A percentile compares a stretch with the other conserved stretches of the same genome.
These are phyloP conservation scores for Meyerozyma elateridarum DNA, from an alignment of 1,139 yeast genomes.

Conservation along the genomic window DNA sequence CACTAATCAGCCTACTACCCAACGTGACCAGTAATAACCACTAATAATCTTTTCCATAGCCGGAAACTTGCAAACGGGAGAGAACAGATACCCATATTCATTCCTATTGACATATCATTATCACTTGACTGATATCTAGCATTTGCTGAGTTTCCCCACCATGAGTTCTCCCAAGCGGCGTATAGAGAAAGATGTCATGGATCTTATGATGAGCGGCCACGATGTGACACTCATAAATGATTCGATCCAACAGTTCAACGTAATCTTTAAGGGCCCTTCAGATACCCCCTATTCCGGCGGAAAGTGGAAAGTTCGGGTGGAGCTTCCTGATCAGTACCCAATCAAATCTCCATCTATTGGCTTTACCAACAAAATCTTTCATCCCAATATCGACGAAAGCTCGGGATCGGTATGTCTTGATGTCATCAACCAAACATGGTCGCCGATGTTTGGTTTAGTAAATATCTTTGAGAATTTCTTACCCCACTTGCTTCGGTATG, in stretches of 20 bases:
- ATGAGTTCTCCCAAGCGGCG: conserved; percentile 80
- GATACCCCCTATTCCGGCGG: conserved; percentile 93
- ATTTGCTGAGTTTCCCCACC: too few species aligned
- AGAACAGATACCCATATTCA: too few species aligned
- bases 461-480: conserved; percentile 91
- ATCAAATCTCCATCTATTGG: conserved; percentile 96
- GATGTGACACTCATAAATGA: conserved; percentile 84
- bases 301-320: conserved; percentile 87
- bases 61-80: too few species aligned
- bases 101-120: too few species aligned
- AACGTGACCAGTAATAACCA: too few species aligned
- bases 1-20: too few species aligned
- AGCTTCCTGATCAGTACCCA: conserved; percentile 93
- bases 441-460: conserved; percentile 91
- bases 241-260: conserved; percentile 86
- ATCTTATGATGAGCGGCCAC: conserved; percentile 91
- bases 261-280: conserved; percentile 80
- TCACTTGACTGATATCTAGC: too few species aligned
- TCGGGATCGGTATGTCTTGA: conserved; percentile 95
- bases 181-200: conserved; percentile 96
- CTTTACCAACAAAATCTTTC: conserved; percentile 84
- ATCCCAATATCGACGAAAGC: conserved; percentile 87
- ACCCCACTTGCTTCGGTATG: conserved; percentile 88
- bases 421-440: conserved; percentile 97
- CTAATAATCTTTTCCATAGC: too few species aligned